These are phyloP conservation scores for Aspergillus sp. DNA, from an alignment of 2,329 filamentous ascomycete species.

Conservation along the genomic window DNA sequence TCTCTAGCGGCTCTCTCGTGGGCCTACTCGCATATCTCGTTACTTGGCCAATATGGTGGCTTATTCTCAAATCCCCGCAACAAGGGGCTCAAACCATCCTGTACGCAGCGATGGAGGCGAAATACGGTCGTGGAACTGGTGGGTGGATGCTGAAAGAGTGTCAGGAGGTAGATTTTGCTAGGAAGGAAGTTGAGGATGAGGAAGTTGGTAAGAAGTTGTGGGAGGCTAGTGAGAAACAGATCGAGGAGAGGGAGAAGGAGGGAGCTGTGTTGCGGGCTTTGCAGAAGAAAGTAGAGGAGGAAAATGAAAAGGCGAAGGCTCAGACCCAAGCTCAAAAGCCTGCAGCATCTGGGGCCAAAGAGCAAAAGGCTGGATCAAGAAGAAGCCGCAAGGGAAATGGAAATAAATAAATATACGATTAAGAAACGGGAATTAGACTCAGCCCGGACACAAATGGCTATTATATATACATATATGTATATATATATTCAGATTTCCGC, in stretches of 20 bases:
- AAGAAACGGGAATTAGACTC: neutral
- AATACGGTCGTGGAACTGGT: constrained; percentile 63
- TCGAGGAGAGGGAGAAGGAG: constrained; percentile 79
- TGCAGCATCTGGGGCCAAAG: constrained; percentile 18
- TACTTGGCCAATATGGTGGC: constrained; percentile 79
- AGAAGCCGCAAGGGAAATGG: constrained; percentile 36
- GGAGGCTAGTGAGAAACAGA: constrained; percentile 82
- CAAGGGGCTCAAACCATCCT: constrained; percentile 86
- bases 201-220: constrained; percentile 79
- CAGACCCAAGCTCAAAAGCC: constrained; percentile 3
- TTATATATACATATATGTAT: too few species aligned
- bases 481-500: too few species aligned
- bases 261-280: constrained; percentile 63
- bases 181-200: constrained; percentile 75
- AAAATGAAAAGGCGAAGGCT: constrained; percentile 23
- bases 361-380: constrained; percentile 39
- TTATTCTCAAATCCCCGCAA: constrained; percentile 79
- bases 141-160: constrained; percentile 87
- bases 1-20: constrained; percentile 79
- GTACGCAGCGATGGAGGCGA: constrained; percentile 78
- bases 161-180: constrained; percentile 68
- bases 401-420: constrained; percentile 9
- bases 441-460: too few species aligned
- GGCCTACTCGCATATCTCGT: constrained; percentile 75
- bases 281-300: constrained; percentile 54